These are phyloP conservation scores for Fusarium kyushuense DNA, from an alignment of 2,329 filamentous ascomycete genomes.

Conservation along the genomic window DNA sequence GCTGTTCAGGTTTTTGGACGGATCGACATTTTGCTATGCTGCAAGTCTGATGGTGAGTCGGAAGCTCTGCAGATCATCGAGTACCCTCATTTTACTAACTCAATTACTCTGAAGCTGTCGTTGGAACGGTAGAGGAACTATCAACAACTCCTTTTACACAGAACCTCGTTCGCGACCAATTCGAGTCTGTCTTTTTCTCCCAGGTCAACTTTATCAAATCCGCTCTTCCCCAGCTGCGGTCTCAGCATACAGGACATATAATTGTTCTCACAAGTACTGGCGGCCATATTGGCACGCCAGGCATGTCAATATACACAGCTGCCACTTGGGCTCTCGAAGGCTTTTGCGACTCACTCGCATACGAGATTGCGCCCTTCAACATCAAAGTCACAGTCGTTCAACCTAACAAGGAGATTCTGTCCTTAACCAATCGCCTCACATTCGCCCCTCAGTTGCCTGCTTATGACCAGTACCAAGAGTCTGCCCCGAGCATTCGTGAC, in stretches of 20 bases:
- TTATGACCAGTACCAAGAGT: slow-evolving; percentile 55
- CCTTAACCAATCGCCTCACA: slow-evolving; percentile 87
- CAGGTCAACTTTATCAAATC: slow-evolving; percentile 97
- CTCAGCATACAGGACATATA: slow-evolving; percentile 87
- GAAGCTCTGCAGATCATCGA: not conserved
- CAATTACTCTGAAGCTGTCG: slow-evolving; percentile 69
- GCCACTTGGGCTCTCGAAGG: slow-evolving; percentile 96
- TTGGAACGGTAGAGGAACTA: slow-evolving; percentile 92
- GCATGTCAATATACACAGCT: slow-evolving; percentile 90
- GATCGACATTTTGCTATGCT: slow-evolving; percentile 91
- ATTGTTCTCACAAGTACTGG: slow-evolving; percentile 90
- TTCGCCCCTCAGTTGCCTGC: slow-evolving; percentile 82
- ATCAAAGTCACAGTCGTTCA: slow-evolving; percentile 96
- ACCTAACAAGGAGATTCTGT: slow-evolving; percentile 91
- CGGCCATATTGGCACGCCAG: slow-evolving; percentile 92
- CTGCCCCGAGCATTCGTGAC: slow-evolving; percentile 83
- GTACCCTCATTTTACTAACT: slow-evolving; percentile 26
- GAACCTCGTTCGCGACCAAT: slow-evolving; percentile 88
- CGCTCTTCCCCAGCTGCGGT: slow-evolving; percentile 81
- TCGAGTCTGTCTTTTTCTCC: slow-evolving; percentile 94
- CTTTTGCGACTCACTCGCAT: slow-evolving; percentile 94
- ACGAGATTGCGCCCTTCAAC: slow-evolving; percentile 97
- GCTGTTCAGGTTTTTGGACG: slow-evolving; percentile 85
- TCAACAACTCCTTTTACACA: slow-evolving; percentile 77
- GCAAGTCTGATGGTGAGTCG: slow-evolving; percentile 80